Evolutionary conservation across 1,284 basidiomycete species (phyloP), one percentile per base, ranked within the genome.

Genomic region (Cutaneotrichosporon curvatum): DNA sequence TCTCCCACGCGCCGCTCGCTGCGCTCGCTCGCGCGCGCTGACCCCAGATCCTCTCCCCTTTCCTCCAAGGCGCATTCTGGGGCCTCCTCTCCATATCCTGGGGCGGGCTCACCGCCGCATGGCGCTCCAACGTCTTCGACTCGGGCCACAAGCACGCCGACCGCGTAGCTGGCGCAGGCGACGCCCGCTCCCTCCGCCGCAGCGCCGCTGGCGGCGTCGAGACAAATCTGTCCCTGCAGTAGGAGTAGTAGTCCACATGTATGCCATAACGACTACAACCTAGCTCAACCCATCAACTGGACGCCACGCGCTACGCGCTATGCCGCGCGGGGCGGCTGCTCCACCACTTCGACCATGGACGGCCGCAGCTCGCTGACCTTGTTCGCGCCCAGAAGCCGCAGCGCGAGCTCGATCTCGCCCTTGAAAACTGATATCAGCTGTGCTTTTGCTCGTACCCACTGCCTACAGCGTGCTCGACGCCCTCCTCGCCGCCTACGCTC

Each of bases 401-500:
- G 85, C 0, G 80, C 80, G 2, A 81, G 80, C 33, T 81, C 67
- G 37, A 94, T 87, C 56, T 70, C 67, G 37, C 32, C n/a, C 47
- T 65, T 56, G 28, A 70, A 46, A 37, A 70, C 66, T 68, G 40
- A 8, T 9, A 39, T 51, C 21, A 48, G 42, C 37, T 15, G n/a
- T 14, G 5, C 18, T 4, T 6, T 15, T 34, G 4, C 16, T 12
- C 2, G 9, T 6, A 67, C 71, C 63, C 57, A 72, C 70, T 75
- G n/a, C 71, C 62, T 14, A 74, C 77, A 23, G 84, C 76, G 62
- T 85, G 85, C 32, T 81, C 75, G 12, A 90, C 87, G 1, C 91
- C 91, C 11, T 79, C 77, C 55, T 83, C 80, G 1, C 88, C 90
- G 48, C 88, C 92, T 4, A 87, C 87, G 78, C 85, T 85, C 72